Evolutionary conservation across 495 filamentous ascomycete genomes (phyloP).

Genomic region (Aspergillus nidulans): DNA sequence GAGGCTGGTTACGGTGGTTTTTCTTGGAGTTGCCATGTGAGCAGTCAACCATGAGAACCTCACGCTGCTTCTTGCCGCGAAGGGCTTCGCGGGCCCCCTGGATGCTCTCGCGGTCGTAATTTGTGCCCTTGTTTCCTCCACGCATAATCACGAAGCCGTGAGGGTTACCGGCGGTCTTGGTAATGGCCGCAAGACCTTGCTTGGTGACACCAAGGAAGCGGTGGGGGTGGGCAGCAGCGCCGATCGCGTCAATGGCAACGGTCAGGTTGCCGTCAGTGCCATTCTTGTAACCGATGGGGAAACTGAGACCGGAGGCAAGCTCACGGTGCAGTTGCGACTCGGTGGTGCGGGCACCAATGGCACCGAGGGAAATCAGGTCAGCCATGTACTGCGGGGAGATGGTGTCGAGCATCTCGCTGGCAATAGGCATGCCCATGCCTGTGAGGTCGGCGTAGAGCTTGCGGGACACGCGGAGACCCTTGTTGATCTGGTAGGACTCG

Average conservation of each 20-base stretch:
- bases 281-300: conserved; percentile 99
- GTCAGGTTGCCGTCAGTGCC: conserved; percentile 91
- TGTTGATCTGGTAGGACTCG: conserved; percentile 97
- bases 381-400: conserved; percentile 96
- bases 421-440: conserved; percentile 81
- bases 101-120: conserved; percentile 85
- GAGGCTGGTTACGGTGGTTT: conserved; percentile 80
- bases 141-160: conserved; percentile 96
- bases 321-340: conserved; percentile 95
- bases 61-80: conserved; percentile 76
- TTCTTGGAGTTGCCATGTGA: conserved; percentile 75
- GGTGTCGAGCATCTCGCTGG: conserved; percentile 96
- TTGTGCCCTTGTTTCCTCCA: conserved; percentile 89
- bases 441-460: conserved; percentile 91
- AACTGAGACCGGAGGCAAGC: conserved; percentile 92
- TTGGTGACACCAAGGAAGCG: conserved; percentile 99
- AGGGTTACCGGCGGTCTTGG: conserved; percentile 85
- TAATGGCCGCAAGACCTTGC: conserved; percentile 93
- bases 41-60: conserved; percentile 97
- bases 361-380: conserved; percentile 90
- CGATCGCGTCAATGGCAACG: conserved; percentile 96
- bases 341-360: conserved; percentile 95
- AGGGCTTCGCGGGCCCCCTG: conserved; percentile 72
- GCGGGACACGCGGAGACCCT: conserved; percentile 82
- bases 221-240: conserved; percentile 83